Percentiles rank a stretch among this genome's conserved stretches.
These are phyloP conservation scores for Russula olivacea DNA, from an alignment of 768 basidiomycete genomes.

Conservation along the genomic window DNA sequence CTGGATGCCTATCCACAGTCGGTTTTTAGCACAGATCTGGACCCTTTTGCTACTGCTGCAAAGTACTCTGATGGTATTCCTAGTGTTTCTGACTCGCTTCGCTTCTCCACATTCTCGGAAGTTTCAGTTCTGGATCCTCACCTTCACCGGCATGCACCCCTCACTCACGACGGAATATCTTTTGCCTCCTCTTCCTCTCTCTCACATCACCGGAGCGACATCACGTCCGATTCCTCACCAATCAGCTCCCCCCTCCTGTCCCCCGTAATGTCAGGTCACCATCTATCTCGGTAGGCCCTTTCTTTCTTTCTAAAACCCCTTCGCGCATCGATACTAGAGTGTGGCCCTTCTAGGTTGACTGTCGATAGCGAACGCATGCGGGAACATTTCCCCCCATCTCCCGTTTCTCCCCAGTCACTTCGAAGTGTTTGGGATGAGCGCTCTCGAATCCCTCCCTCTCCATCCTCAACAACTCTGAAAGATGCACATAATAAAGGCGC, in stretches of 20 bases:
- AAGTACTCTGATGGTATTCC: slow-evolving; percentile 39
- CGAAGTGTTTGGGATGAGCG: slow-evolving; percentile 2
- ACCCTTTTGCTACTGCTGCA: slow-evolving; percentile 57
- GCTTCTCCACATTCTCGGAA: slow-evolving; percentile 50
- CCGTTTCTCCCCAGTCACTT: slow-evolving; percentile 9
- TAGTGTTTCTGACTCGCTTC: slow-evolving; percentile 38
- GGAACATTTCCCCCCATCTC: slow-evolving; percentile 9
- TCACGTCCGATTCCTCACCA: slow-evolving; percentile 21
- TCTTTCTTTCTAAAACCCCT: too few species aligned
- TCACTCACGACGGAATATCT: slow-evolving; percentile 43
- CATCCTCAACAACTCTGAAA: slow-evolving; percentile 22
- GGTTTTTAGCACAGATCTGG: slow-evolving; percentile 54
- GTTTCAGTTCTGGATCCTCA: slow-evolving; percentile 43
- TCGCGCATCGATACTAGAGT: background rate
- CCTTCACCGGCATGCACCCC: slow-evolving; percentile 36
- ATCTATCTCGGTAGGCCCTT: slow-evolving; percentile 20
- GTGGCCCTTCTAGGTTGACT: slow-evolving; percentile 8
- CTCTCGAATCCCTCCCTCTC: slow-evolving; percentile 14
- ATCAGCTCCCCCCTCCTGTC: slow-evolving; percentile 18
- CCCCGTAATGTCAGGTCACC: slow-evolving; percentile 6
- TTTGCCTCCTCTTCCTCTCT: slow-evolving; percentile 56
- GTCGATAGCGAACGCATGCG: slow-evolving; percentile 22
- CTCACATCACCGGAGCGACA: slow-evolving; percentile 34
- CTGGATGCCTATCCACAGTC: slow-evolving; percentile 39
- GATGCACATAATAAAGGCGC: background rate